Evolutionary conservation across 306 rosid genomes (phyloP), one percentile per base, ranked within the genome.

Genomic region (Rubus parviflorus): DNA sequence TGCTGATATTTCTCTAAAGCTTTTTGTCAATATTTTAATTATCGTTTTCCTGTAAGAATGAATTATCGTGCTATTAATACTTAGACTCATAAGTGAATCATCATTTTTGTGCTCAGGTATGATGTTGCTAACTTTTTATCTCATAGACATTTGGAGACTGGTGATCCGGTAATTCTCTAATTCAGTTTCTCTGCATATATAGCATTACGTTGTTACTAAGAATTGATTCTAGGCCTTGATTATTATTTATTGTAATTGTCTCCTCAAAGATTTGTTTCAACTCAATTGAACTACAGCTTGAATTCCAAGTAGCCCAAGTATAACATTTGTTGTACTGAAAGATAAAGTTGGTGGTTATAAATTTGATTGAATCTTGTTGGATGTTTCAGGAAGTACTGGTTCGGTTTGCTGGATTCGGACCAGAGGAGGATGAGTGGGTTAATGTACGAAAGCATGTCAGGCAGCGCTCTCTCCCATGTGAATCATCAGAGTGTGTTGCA

Each of bases 391-490:
- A 92, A 77, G 98, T 91, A 41, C 85, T 92, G 67, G 92, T 96
- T 40, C 85, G 97, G 22, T 96, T 96, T 90, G 71, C 97, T 79
- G 99, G 99, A 76, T 96, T 96, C 82, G 98, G 99, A 81, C 80
- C 94, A 0, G 99, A 96, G 78, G 99, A 96, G 81, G 99, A 96
- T 80, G 99, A 96, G 87, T 96, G 99, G 99, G 75, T 89, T 80
- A 96, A 92, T 80, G 82, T 96, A 35, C 87, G 84, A 80, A 91
- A 81, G 81, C 88, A 92, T 86, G 92, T 96, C 40, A 85, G 99
- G 75, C 99, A 93, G 19, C 97, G 98, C 68, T 96, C 98, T 47
- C 88, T 96, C 19, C 99, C 99, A 42, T 96, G 99, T 77, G 99
- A 96, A 86, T 92, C 98, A 74, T 92, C 99, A 22, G 98, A 96